Evolutionary conservation across 257 asterid genomes (phyloP), one percentile per base, ranked within the genome.

Genomic region (Scutellaria barbata): DNA sequence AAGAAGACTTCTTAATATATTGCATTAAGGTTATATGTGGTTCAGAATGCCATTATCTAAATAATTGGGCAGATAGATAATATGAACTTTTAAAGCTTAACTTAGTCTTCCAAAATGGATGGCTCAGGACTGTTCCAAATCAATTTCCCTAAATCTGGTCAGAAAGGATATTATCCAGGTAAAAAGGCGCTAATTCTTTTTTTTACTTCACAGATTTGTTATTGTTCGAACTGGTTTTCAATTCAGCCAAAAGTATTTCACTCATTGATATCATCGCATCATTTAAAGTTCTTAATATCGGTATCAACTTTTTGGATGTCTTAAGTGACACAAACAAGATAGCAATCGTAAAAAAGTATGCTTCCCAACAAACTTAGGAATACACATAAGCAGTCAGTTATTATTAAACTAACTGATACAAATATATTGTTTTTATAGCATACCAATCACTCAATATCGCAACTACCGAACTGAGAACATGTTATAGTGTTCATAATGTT

Each of bases 1-100:
- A 33, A 30, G n/a, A 51, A 16, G 25, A 22, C 1, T 13, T 35
- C 61, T 16, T 10, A 5, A 20, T 25, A 14, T 37, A 50, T 10
- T 51, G 62, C 35, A 14, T 51, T 20, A 54, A 1, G 25, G 25
- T 22, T 22, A 22, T 22, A 22, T 22, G 25, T 54, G 61, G 37
- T 20, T 50, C 72, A 47, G 59, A 14, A 6, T 47, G 35, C 10
- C 51, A 16, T 67, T 37, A 35, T 33, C 17, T 46, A 65, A 65
- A 8, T 46, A n/a, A 46, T 66, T 39, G 17, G 17, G 12, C 10
- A 51, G 39, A 17, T 5, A 22, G 9, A 3, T 13, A 7, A 52
- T 16, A 52, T 0, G 25, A 52, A 17, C 12, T 52, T 52, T 1
- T 17, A 8, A 52, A 52, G 58, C 22, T 14, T 25, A 16, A 51